Evolutionary conservation across 257 asterid genomes (phyloP).

Genomic region (Echium plantagineum): DNA sequence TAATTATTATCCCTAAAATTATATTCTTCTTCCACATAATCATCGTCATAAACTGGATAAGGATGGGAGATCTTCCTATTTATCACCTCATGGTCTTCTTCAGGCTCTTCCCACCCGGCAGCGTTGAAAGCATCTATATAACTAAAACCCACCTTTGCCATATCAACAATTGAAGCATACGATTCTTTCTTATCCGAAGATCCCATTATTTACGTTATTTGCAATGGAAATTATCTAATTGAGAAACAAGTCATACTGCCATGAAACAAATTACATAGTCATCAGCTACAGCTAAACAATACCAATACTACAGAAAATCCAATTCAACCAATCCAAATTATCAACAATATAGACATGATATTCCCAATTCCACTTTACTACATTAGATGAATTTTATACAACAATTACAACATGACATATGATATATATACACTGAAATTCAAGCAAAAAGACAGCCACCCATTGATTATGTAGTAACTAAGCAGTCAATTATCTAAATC

Average conservation of each 20-base stretch:
- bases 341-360: too few relatives aligned
- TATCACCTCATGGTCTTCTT: slow-evolving; percentile 13
- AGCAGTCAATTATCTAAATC: too few relatives aligned
- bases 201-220: slow-evolving; percentile 17
- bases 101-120: slow-evolving; percentile 19
- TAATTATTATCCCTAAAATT: slow-evolving; percentile 50
- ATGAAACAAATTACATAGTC: neutral
- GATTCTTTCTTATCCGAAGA: slow-evolving; percentile 22
- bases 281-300: neutral
- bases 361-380: too few relatives aligned
- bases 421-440: too few relatives aligned
- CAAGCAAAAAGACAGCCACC: too few relatives aligned
- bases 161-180: slow-evolving; percentile 23
- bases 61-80: slow-evolving; percentile 36
- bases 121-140: slow-evolving; percentile 29
- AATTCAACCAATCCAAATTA: neutral
- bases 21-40: slow-evolving; percentile 42
- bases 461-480: too few relatives aligned
- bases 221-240: slow-evolving; percentile 5
- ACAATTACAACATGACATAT: too few relatives aligned
- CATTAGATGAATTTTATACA: too few relatives aligned
- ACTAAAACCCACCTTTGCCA: slow-evolving; percentile 20
- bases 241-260: slow-evolving; percentile 10
- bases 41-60: slow-evolving; percentile 35
- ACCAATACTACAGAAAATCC: neutral